Evolutionary conservation across 2,329 filamentous ascomycete genomes (phyloP).

Genomic region (Pseudogymnoascus sp.): DNA sequence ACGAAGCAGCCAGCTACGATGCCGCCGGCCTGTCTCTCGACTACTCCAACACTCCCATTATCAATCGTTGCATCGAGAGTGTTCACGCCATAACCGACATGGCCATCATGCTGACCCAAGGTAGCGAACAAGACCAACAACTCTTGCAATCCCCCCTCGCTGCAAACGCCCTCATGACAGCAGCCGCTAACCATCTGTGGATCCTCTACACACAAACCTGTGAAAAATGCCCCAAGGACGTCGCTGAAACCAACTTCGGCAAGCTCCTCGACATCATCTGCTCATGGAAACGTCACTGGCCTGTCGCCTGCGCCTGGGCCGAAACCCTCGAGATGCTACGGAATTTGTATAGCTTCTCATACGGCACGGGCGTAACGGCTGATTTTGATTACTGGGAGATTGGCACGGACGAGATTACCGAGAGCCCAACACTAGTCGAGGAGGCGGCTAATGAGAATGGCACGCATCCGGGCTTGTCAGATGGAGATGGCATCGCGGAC

Average conservation of each 20-base stretch:
- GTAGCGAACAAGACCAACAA: background rate
- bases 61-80: background rate
- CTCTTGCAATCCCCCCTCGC: slow-evolving; percentile 10
- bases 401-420: slow-evolving; percentile 2
- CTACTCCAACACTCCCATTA: background rate
- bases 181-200: slow-evolving; percentile 2
- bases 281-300: slow-evolving; percentile 4
- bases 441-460: background rate
- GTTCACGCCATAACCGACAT: slow-evolving; percentile 9
- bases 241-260: background rate
- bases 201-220: slow-evolving; percentile 8
- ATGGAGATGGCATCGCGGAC: background rate
- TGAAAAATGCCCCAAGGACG: slow-evolving; percentile 10
- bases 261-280: slow-evolving; percentile 11
- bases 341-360: slow-evolving; percentile 14
- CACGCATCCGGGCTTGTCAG: background rate
- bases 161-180: slow-evolving; percentile 11
- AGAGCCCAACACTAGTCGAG: background rate
- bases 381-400: slow-evolving; percentile 12
- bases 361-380: slow-evolving; percentile 7
- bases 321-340: slow-evolving; percentile 11
- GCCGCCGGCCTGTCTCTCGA: slow-evolving; percentile 11
- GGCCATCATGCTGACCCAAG: background rate
- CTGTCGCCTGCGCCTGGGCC: background rate
- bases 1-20: background rate